A percentile compares a stretch with the other conserved stretches of the same genome.
Conservation (phyloP, 2,329 filamentous ascomycete genomes). For the Pseudopithomyces maydicus region DNA sequence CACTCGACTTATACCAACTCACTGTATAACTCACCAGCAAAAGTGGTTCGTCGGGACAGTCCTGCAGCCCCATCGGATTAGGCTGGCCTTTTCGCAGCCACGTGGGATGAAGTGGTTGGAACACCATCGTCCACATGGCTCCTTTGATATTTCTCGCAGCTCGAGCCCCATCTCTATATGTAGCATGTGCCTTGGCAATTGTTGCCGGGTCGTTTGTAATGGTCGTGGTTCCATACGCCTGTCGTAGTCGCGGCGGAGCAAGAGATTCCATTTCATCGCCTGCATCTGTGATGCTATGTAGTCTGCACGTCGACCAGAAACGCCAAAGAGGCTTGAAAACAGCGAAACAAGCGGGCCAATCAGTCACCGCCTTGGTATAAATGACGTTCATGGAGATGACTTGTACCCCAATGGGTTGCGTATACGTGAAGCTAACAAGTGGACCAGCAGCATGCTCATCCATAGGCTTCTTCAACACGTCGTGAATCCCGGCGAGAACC, state of each 20-base stretch:
- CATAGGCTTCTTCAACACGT: neutral
- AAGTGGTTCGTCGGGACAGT: conserved; percentile 27
- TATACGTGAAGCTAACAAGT: neutral
- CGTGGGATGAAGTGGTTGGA: conserved; percentile 22
- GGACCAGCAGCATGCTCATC: conserved; percentile 1
- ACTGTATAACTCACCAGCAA: conserved; percentile 42
- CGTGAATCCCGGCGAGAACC: neutral
- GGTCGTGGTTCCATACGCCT: neutral
- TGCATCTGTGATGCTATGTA: neutral
- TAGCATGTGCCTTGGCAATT: neutral
- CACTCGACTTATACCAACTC: conserved; percentile 31
- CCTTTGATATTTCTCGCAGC: neutral
- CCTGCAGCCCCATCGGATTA: conserved; percentile 19
- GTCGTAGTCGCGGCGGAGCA: neutral
- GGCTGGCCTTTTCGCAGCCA: conserved; percentile 21
- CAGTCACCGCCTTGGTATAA: neutral
- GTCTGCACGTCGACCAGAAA: neutral
- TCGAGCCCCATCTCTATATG: neutral
- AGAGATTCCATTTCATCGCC: neutral
- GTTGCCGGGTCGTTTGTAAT: neutral
- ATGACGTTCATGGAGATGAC: neutral
- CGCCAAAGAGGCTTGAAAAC: neutral
- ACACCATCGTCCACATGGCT: conserved; percentile 3
- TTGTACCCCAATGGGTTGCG: neutral
- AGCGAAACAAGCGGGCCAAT: neutral